Evolutionary conservation across 305 asterid species (phyloP).

Genomic region (Plantago coronopus): DNA sequence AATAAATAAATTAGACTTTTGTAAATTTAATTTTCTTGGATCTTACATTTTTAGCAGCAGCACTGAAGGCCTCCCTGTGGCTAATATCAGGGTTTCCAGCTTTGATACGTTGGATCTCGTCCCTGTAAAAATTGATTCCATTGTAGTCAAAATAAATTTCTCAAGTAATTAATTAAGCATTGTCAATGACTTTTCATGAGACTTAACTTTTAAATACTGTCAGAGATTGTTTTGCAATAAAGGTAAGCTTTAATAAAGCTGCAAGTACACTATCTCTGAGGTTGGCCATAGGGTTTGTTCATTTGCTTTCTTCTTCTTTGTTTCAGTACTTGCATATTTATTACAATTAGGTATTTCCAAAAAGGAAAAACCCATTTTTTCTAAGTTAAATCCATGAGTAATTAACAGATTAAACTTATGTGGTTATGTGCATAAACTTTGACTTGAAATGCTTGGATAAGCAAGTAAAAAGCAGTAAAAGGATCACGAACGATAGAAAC

Average conservation of each 20-base stretch:
- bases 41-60: slow-evolving; percentile 99
- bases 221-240: slow-evolving; percentile 26
- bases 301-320: no score
- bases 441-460: no score
- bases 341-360: no score
- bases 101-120: slow-evolving; percentile 99
- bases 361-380: no score
- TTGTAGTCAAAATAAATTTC: slow-evolving; percentile 6
- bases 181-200: background rate
- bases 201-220: slow-evolving; percentile 13
- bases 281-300: no score
- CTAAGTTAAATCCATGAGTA: no score
- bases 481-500: no score
- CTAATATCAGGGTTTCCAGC: slow-evolving; percentile 99
- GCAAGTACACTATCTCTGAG: slow-evolving; percentile 25
- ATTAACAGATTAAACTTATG: no score
- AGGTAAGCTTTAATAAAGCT: slow-evolving; percentile 37
- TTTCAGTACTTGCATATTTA: no score
- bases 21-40: slow-evolving; percentile 26
- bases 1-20: background rate
- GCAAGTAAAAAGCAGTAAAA: no score
- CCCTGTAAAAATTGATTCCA: slow-evolving; percentile 44
- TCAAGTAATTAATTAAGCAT: background rate
- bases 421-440: no score
- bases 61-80: slow-evolving; percentile 99